Evolutionary conservation across 2,329 filamentous ascomycete genomes (phyloP).

Genomic region (Penicillium brasilianum): DNA sequence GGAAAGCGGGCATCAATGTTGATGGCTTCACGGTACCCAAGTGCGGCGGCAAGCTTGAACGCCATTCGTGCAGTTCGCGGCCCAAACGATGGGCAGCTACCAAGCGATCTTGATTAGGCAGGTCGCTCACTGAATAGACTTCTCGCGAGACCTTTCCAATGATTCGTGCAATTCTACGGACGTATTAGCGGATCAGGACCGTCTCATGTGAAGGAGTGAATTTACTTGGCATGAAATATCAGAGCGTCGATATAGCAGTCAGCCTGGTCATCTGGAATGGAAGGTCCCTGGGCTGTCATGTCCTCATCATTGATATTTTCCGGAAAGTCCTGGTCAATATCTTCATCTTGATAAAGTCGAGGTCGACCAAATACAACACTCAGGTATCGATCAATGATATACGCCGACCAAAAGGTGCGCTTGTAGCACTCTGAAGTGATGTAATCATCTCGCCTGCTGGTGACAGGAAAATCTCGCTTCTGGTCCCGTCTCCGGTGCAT

Average conservation of each 20-base stretch:
- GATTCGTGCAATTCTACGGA: neutral
- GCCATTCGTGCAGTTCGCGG: neutral
- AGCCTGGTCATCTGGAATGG: neutral
- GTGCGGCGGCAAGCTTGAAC: neutral
- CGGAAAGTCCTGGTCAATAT: constrained; percentile 2
- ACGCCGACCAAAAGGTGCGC: neutral
- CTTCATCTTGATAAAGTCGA: neutral
- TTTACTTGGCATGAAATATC: neutral
- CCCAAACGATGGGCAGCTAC: neutral
- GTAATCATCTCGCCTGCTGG: constrained; percentile 29
- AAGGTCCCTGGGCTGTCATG: neutral
- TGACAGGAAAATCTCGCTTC: constrained; percentile 21
- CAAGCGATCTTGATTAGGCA: neutral
- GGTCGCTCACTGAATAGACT: neutral
- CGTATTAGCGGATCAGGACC: neutral
- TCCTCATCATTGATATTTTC: constrained; percentile 1
- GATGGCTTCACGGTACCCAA: neutral
- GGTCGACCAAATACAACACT: constrained; percentile 1
- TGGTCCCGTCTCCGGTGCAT: constrained; percentile 27
- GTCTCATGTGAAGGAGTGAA: neutral
- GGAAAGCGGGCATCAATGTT: neutral
- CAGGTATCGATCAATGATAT: neutral
- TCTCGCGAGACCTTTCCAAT: neutral
- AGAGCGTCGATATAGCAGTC: neutral
- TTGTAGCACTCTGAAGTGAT: constrained; percentile 33